These are phyloP conservation scores for Paecilomyces fulvus DNA, from an alignment of 2,329 filamentous ascomycete genomes.

Conservation along the genomic window DNA sequence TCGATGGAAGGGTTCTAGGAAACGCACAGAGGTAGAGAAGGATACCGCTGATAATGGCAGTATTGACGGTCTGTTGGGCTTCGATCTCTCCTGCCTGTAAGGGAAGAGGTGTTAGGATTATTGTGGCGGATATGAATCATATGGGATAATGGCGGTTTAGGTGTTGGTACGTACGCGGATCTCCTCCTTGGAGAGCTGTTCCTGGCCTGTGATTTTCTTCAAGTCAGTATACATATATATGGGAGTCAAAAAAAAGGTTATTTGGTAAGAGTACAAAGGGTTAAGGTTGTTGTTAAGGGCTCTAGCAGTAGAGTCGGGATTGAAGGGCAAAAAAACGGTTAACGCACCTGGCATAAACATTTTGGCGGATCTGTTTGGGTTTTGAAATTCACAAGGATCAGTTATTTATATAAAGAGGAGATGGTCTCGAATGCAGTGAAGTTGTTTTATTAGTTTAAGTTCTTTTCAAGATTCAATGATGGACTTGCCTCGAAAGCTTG, in stretches of 20 bases:
- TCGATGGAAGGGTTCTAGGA: too few species aligned
- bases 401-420: neutral
- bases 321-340: neutral
- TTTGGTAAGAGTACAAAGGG: neutral
- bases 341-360: constrained; percentile 16
- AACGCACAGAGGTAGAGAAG: constrained; percentile 55
- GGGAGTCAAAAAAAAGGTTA: neutral
- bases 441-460: neutral
- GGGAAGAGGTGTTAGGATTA: neutral
- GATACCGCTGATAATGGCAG: constrained; percentile 45
- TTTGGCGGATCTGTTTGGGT: neutral
- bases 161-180: constrained; percentile 27
- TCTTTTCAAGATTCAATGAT: neutral
- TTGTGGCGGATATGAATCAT: neutral
- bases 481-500: constrained; percentile 1
- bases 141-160: neutral
- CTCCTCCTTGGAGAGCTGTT: constrained; percentile 40
- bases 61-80: constrained; percentile 46
- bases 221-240: neutral
- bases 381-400: neutral
- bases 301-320: neutral
- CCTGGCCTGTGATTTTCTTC: constrained; percentile 22
- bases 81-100: constrained; percentile 45
- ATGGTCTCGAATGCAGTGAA: neutral
- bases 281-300: neutral